Base-by-base conservation (phyloP, 2,329 filamentous ascomycete genomes). In the Eutypa lata region DNA sequence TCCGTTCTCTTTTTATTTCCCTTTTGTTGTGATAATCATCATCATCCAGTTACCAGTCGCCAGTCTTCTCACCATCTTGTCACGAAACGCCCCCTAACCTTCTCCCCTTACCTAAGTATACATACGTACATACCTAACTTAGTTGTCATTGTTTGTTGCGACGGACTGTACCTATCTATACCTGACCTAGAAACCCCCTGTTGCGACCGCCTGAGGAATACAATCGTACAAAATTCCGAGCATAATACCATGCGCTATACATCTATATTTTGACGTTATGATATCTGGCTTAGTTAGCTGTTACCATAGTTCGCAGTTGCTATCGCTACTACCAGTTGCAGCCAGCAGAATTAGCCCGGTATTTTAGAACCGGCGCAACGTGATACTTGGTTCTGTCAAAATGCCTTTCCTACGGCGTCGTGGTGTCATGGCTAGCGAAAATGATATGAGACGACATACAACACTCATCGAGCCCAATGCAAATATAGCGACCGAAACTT, bases 381-480 rank as follows among this genome's bases (percentile, higher is more conserved):
- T 31, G 26, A 31, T 31, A 31, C 26, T 10, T 31, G 26, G 24
- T 11, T 22, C 31, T n/a, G 16, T 43, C 26, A 7, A 21, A 19
- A 84, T 84, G 81, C 80, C 81, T 64, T 82, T 84, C 62, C 73
- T 84, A 71, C 81, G 81, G 72, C 81, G 81, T 69, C 80, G 80
- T 68, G 81, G 79, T 73, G 80, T 78, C 63, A 73, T 77, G 75
- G 79, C 76, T 71, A 82, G 78, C 75, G 81, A 84, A 66, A 76
- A 74, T 57, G 80, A 84, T 59, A 81, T 81, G 73, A 78, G 79
- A 66, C 78, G 78, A 50, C 79, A 80, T 61, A 76, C 76, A 50
- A 65, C 73, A 54, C 54, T 73, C 46, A 60, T 71, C 53, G 64
- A 70, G 42, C 42, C 42, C 22, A 45, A 16, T 8, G n/a, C 16